phyloP scores from a whole-genome alignment of 805 yeast genomes.

The Tetrapisispora namnaoensis region DNA sequence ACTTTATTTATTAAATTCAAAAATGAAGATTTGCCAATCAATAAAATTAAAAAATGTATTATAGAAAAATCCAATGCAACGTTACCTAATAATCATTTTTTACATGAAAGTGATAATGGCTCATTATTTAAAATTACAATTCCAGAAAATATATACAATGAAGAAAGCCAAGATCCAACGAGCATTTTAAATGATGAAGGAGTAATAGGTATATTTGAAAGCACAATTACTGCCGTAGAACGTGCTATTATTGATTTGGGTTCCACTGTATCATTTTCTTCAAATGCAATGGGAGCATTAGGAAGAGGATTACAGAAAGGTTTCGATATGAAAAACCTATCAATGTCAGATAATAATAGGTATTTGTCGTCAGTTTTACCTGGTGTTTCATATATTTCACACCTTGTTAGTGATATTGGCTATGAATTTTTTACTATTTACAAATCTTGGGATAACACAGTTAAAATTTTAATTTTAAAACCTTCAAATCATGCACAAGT shows the following conservation, averaged over 20 bases:
- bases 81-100: conserved; percentile 55
- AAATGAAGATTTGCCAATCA: conserved; percentile 33
- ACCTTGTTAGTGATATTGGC: conserved; percentile 53
- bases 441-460: conserved; percentile 48
- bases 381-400: conserved; percentile 56
- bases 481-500: conserved; percentile 58
- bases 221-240: conserved; percentile 55
- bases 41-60: conserved; percentile 39
- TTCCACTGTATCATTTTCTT: conserved; percentile 56
- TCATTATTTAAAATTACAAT: conserved; percentile 53
- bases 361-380: conserved; percentile 49
- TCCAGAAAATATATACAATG: conserved; percentile 53
- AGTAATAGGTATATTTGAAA: conserved; percentile 66
- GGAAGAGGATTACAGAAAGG: conserved; percentile 83
- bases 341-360: conserved; percentile 35
- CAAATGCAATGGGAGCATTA: conserved; percentile 65
- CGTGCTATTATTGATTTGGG: conserved; percentile 78
- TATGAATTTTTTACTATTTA: conserved; percentile 66
- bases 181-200: conserved; percentile 54
- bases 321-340: conserved; percentile 53
- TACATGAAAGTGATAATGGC: conserved; percentile 32
- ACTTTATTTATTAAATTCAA: conserved; percentile 61
- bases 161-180: conserved; percentile 47
- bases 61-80: conserved; percentile 49
- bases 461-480: conserved; percentile 49